These are phyloP conservation scores for Diaporthe batatas DNA, from an alignment of 2,329 filamentous ascomycete species.

Conservation along the genomic window DNA sequence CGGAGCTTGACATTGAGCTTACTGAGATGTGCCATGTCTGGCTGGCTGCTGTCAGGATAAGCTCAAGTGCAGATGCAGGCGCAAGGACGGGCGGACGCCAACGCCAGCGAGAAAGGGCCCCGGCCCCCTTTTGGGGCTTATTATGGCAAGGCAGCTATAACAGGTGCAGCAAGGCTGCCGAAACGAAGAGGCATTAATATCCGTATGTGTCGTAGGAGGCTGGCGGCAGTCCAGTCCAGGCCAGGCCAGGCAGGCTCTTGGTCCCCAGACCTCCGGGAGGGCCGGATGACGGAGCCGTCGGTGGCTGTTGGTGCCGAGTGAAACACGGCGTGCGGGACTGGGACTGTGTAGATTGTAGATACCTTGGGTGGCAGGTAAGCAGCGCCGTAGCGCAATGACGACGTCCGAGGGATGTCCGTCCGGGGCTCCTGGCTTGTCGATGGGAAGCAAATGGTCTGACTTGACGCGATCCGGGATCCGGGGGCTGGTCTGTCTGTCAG, in stretches of 20 bases:
- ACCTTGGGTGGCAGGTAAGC: not conserved
- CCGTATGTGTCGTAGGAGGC: conserved; percentile 25
- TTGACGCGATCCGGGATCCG: conserved; percentile 5
- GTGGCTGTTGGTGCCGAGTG: conserved; percentile 29
- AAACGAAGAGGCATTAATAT: conserved; percentile 25
- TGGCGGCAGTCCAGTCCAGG: conserved; percentile 22
- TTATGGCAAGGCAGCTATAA: conserved; percentile 5
- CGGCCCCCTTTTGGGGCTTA: conserved; percentile 4
- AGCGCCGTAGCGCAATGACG: not conserved
- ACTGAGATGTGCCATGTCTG: conserved; percentile 42
- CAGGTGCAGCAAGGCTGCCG: not conserved
- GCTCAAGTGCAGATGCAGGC: conserved; percentile 35
- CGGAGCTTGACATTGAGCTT: conserved; percentile 36
- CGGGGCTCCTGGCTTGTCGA: not conserved
- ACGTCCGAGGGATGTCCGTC: not conserved
- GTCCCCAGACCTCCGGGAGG: conserved; percentile 34
- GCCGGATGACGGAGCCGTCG: conserved; percentile 26
- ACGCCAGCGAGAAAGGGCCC: not conserved
- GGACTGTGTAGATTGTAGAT: too few species aligned
- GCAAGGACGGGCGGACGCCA: too few species aligned
- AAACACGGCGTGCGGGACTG: conserved; percentile 19
- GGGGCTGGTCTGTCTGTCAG: conserved; percentile 30
- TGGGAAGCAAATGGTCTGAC: conserved; percentile 1
- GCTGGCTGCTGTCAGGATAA: conserved; percentile 22
- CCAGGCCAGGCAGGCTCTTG: conserved; percentile 22